Conservation (phyloP, 2,329 filamentous ascomycete genomes). For the Ceratocystis cubensis region DNA sequence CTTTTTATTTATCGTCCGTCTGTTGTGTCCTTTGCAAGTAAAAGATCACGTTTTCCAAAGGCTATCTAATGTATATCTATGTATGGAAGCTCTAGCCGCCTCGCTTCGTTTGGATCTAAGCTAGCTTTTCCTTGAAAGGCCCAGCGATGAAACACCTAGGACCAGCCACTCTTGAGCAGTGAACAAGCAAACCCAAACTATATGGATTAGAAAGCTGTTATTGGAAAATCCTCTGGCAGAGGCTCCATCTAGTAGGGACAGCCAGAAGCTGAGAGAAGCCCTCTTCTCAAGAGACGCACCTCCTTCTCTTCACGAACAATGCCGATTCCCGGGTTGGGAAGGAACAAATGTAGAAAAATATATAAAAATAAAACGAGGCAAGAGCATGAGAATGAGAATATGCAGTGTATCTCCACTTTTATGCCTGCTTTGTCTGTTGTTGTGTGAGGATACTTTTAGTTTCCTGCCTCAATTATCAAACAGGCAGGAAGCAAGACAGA, state of each 20-base stretch:
- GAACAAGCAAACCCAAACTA: too few species aligned
- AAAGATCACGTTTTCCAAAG: not conserved
- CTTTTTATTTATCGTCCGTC: too few species aligned
- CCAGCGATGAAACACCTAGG: not conserved
- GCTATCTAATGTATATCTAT: not conserved
- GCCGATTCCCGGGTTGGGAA: not conserved
- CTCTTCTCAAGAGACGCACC: not conserved
- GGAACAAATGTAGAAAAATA: not conserved
- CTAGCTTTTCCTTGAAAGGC: not conserved
- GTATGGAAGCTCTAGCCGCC: constrained; percentile 5
- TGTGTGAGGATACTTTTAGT: constrained; percentile 2
- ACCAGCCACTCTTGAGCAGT: not conserved
- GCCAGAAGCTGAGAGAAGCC: not conserved
- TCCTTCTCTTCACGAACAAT: not conserved
- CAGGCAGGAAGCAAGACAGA: not conserved
- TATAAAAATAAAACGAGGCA: not conserved
- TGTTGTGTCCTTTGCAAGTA: not conserved
- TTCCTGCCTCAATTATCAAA: not conserved
- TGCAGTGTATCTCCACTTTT: not conserved
- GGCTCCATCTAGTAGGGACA: not conserved
- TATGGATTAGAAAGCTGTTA: too few species aligned
- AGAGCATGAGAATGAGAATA: not conserved
- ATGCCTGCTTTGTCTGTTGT: not conserved
- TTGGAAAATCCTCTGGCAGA: too few species aligned
- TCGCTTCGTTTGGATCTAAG: constrained; percentile 8